Evolutionary conservation across 2,329 filamentous ascomycete genomes (phyloP).

Genomic region (Cladophialophora exuberans): DNA sequence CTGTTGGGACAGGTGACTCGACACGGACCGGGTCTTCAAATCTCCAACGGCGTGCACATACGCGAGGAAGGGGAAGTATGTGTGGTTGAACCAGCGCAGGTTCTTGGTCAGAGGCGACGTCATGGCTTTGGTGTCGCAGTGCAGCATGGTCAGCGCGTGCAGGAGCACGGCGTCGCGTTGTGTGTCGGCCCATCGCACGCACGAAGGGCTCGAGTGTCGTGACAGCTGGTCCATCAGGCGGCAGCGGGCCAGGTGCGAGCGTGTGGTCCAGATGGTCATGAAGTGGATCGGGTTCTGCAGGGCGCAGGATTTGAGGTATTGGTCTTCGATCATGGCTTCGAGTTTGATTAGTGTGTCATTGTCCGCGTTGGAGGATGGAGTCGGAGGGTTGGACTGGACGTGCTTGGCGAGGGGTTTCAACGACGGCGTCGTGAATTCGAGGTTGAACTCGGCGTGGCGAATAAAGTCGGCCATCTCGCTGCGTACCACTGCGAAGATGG

Average conservation of each 20-base stretch:
- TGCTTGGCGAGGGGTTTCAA: constrained; percentile 39
- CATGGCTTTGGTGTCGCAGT: constrained; percentile 52
- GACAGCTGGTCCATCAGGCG: constrained; percentile 56
- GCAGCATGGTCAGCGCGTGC: constrained; percentile 45
- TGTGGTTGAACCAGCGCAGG: constrained; percentile 48
- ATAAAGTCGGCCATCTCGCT: constrained; percentile 48
- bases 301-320: constrained; percentile 50
- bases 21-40: constrained; percentile 44
- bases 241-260: constrained; percentile 52
- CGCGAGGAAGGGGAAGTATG: constrained; percentile 54
- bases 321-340: constrained; percentile 48
- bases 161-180: constrained; percentile 38
- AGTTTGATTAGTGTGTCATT: constrained; percentile 41
- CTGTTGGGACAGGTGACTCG: constrained; percentile 37
- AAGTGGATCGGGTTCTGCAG: constrained; percentile 50
- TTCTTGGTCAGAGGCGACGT: constrained; percentile 45
- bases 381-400: constrained; percentile 17
- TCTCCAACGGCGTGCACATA: constrained; percentile 53
- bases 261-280: constrained; percentile 52
- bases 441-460: constrained; percentile 44
- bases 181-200: constrained; percentile 34
- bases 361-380: constrained; percentile 29
- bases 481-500: constrained; percentile 52
- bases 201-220: constrained; percentile 28
- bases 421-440: constrained; percentile 52